Percentiles rank a stretch among this genome's conserved stretches.
Evolutionary conservation across 2,329 filamentous ascomycete species (phyloP).

Genomic region (Atkinsonella texensis): DNA sequence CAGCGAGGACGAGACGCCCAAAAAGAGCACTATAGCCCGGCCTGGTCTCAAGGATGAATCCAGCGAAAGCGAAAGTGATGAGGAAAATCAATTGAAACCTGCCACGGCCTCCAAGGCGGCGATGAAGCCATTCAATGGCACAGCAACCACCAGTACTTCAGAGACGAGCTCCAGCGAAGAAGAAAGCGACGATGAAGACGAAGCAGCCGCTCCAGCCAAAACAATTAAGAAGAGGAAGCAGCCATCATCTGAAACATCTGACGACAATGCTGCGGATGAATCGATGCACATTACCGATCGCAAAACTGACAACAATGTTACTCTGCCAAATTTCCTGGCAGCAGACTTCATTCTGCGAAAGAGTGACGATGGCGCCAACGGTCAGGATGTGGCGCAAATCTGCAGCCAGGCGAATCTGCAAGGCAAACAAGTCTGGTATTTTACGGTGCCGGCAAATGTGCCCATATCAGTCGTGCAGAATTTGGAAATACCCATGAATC

Average conservation of each 20-base stretch:
- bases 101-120: constrained; percentile 10
- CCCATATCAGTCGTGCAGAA: constrained; percentile 56
- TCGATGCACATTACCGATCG: constrained; percentile 27
- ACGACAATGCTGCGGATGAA: constrained; percentile 24
- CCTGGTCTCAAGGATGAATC: neutral
- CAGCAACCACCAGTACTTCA: constrained; percentile 4
- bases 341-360: constrained; percentile 44
- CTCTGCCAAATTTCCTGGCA: constrained; percentile 32
- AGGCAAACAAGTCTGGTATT: constrained; percentile 72
- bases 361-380: constrained; percentile 23
- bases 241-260: constrained; percentile 9
- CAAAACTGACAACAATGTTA: constrained; percentile 19
- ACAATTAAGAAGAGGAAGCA: neutral
- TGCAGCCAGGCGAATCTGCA: constrained; percentile 47
- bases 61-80: constrained; percentile 16
- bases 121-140: constrained; percentile 10
- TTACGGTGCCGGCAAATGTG: constrained; percentile 58
- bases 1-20: constrained; percentile 7
- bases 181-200: constrained; percentile 13
- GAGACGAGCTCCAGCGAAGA: constrained; percentile 14
- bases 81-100: constrained; percentile 1
- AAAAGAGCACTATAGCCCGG: constrained; percentile 8
- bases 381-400: constrained; percentile 38
- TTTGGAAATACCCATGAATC: constrained; percentile 47
- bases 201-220: neutral